Evolutionary conservation across 2,329 filamentous ascomycete genomes (phyloP), one percentile per base, ranked within the genome.

Genomic region (Penicillium sp.): DNA sequence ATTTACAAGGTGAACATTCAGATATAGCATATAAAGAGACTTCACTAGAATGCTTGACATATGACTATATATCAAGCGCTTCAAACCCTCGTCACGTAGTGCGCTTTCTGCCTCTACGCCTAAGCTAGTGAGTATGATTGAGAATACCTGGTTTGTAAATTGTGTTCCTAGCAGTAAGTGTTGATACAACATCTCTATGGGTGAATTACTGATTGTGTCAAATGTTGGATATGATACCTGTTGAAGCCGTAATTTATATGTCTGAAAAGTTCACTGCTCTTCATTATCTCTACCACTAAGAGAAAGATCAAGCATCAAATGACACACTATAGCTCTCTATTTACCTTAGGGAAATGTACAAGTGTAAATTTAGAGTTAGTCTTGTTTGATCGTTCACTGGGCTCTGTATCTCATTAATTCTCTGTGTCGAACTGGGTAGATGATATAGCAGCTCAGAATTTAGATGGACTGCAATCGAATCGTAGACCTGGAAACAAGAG

Each of bases 251-350:
- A n/a, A 21, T 21, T 21, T 13, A 31, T 47, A 19, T 43, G 7
- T 27, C 23, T 10, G 8, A 27, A 10, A 27, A 12, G 8, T n/a
- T 27, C 7, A n/a, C 15, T n/a, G 2, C 9, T 12, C 2, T n/a
- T 12, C 4, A 5, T n/a, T 10, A 17, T 31, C 27, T 15, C 12
- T 1, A n/a, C n/a, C 27, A 6, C 19, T 5, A 19, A 15, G 8
- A 31, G 12, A 15, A 33, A 33, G 6, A 31, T 6, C 7, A 47
- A 21, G 4, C 4, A 9, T 31, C 19, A 31, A 9, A 15, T 4
- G 1, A n/a, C n/a, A 31, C 3, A 15, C 2, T 15, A n/a, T 21
- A 3, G 0, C 6, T 19, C 25, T 19, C 1, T 13, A 17, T n/a
- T 27, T n/a, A 44, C n/a, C 15, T 2, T 15, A 27, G 15, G 6